phyloP scores from a whole-genome alignment of 768 basidiomycete genomes.

The Mycena pura region DNA sequence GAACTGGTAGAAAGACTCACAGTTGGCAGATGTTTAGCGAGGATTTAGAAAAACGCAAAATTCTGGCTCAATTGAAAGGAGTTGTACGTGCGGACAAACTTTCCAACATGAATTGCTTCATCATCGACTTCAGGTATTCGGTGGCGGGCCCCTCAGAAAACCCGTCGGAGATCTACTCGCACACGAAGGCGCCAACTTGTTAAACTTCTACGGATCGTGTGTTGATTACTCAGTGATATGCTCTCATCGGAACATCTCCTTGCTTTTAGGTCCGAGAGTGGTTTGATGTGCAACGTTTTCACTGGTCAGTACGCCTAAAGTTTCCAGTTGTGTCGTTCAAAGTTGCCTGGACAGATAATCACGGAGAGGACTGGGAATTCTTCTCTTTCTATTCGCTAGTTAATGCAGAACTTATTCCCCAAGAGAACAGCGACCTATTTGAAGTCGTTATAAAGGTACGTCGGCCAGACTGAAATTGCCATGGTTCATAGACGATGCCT shows the following conservation, averaged over 20 bases:
- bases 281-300: background rate
- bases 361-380: background rate
- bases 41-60: background rate
- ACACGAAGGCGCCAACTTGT: background rate
- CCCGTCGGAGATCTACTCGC: background rate
- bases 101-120: too few species aligned
- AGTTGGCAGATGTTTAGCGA: background rate
- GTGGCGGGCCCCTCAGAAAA: background rate
- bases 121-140: background rate
- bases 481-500: background rate
- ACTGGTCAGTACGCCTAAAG: background rate
- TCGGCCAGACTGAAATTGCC: too few species aligned
- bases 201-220: background rate
- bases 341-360: background rate
- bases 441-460: constrained; percentile 3
- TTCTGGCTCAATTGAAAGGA: background rate
- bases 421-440: background rate
- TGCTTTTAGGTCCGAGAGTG: background rate
- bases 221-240: background rate
- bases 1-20: background rate
- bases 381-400: background rate
- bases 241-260: too few species aligned
- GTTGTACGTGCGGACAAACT: too few species aligned
- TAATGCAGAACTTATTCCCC: background rate
- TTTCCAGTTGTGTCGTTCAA: background rate